Conservation (phyloP, 495 filamentous ascomycete genomes). For the Amphirosellinia nigrospora region DNA sequence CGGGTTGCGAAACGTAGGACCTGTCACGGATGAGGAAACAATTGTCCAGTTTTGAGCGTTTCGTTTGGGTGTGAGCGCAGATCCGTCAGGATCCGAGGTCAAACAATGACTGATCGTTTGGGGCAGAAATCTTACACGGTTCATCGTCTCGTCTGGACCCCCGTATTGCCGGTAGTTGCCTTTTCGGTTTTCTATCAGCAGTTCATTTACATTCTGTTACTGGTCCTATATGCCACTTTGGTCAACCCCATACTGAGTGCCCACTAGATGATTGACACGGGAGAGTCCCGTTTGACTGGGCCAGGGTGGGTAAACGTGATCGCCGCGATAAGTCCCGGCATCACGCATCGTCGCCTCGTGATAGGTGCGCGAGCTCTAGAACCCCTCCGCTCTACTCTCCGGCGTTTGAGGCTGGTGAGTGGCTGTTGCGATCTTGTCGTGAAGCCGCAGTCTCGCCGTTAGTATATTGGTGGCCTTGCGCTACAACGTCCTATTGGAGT, state of each 20-base stretch:
- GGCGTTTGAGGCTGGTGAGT: slow-evolving; percentile 4
- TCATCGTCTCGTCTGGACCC: slow-evolving; percentile 5
- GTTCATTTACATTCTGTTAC: slow-evolving; percentile 1
- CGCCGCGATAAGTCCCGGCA: slow-evolving; percentile 9
- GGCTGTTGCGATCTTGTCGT: slow-evolving; percentile 2
- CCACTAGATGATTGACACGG: slow-evolving; percentile 15
- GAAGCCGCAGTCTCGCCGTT: slow-evolving; percentile 10
- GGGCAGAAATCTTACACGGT: background rate
- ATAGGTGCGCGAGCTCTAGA: slow-evolving; percentile 23
- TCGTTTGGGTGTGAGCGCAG: slow-evolving; percentile 15
- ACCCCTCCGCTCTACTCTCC: background rate
- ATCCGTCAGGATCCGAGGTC: slow-evolving; percentile 8
- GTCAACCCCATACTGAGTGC: slow-evolving; percentile 4
- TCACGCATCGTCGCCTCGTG: slow-evolving; percentile 9
- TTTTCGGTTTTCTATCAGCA: background rate
- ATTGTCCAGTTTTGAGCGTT: background rate
- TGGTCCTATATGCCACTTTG: background rate
- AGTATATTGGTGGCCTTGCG: background rate
- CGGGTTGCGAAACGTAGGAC: slow-evolving; percentile 7
- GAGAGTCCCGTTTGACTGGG: background rate
- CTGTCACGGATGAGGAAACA: slow-evolving; percentile 2
- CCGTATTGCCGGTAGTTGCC: background rate
- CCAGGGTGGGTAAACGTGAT: slow-evolving; percentile 6
- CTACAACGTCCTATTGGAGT: background rate
- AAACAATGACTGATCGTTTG: slow-evolving; percentile 12